Evolutionary conservation across 2,329 filamentous ascomycete genomes (phyloP).

Genomic region (Huntiella moniliformis): DNA sequence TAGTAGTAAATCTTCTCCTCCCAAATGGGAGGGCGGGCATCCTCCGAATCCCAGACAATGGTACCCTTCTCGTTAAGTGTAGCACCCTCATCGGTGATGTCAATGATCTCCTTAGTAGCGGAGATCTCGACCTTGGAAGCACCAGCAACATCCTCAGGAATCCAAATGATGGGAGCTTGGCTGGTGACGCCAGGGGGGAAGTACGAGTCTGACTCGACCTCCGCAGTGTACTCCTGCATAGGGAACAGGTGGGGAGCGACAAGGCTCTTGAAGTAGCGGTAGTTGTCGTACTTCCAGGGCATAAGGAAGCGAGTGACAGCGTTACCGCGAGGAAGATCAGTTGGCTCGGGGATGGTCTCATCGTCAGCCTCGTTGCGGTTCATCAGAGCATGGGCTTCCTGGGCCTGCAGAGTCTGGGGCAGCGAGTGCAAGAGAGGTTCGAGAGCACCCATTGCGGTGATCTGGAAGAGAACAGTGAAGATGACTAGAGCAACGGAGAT

Average conservation of each 20-base stretch:
- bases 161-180: constrained; percentile 57
- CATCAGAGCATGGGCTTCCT: constrained; percentile 24
- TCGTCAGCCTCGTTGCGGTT: constrained; percentile 7
- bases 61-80: constrained; percentile 45
- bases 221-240: constrained; percentile 19
- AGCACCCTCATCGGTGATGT: constrained; percentile 65
- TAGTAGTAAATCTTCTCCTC: constrained; percentile 28
- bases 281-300: constrained; percentile 60
- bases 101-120: constrained; percentile 51
- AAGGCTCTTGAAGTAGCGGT: constrained; percentile 47
- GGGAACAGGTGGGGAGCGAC: constrained; percentile 38
- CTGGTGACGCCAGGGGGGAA: constrained; percentile 50
- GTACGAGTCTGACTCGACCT: constrained; percentile 48
- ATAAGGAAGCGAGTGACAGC: constrained; percentile 29
- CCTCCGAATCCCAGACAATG: constrained; percentile 24
- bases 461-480: constrained; percentile 59
- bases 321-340: constrained; percentile 3
- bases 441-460: constrained; percentile 50
- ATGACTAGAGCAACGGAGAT: constrained; percentile 59
- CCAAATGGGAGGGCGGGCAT: constrained; percentile 26
- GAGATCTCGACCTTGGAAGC: constrained; percentile 60
- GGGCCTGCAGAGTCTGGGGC: constrained; percentile 39
- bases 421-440: constrained; percentile 53
- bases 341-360: constrained; percentile 16
- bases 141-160: constrained; percentile 56